A percentile compares a stretch with the other conserved stretches of the same genome.
Evolutionary conservation across 2,329 filamentous ascomycete species (phyloP).

Genomic region (Penicillium sp.): DNA sequence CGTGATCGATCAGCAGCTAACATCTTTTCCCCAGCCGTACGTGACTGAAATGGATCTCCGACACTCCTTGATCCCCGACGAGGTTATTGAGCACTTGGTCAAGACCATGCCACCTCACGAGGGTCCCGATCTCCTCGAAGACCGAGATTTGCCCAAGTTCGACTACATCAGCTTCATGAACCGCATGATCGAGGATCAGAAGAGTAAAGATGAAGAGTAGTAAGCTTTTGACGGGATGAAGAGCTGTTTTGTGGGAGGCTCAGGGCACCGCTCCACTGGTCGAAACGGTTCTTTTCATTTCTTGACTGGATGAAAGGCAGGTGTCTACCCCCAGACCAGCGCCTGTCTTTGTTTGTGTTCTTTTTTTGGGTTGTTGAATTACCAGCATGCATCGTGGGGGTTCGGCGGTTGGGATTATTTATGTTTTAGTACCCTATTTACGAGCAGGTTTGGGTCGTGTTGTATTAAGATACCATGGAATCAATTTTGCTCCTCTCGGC

Average conservation of each 20-base stretch:
- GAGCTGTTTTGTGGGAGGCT: conserved; percentile 10
- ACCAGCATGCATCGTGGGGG: conserved; percentile 25
- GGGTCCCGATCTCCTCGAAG: conserved; percentile 79
- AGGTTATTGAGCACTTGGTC: conserved; percentile 88
- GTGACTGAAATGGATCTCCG: conserved; percentile 96
- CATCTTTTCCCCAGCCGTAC: conserved; percentile 57
- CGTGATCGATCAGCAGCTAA: conserved; percentile 3
- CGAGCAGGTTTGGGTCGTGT: conserved; percentile 15
- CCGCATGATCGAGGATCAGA: conserved; percentile 56
- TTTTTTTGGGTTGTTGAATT: conserved; percentile 11
- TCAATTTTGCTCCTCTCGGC: conserved; percentile 4
- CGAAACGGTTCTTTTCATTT: conserved; percentile 12
- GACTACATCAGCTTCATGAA: conserved; percentile 99
- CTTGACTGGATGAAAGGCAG: conserved; percentile 17
- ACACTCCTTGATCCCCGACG: conserved; percentile 91
- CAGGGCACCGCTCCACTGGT: conserved; percentile 19
- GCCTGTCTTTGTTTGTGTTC: neutral
- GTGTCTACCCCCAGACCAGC: neutral
- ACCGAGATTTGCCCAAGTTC: conserved; percentile 78
- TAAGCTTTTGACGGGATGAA: conserved; percentile 15
- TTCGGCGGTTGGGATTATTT: conserved; percentile 15
- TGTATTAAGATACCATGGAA: conserved; percentile 17
- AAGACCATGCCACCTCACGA: conserved; percentile 78
- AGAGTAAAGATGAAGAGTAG: conserved; percentile 19
- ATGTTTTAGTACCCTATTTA: conserved; percentile 13